Percentiles rank a stretch among this genome's conserved stretches.
Evolutionary conservation across 1,139 yeast species (phyloP).

Genomic region (Pichia sp.): DNA sequence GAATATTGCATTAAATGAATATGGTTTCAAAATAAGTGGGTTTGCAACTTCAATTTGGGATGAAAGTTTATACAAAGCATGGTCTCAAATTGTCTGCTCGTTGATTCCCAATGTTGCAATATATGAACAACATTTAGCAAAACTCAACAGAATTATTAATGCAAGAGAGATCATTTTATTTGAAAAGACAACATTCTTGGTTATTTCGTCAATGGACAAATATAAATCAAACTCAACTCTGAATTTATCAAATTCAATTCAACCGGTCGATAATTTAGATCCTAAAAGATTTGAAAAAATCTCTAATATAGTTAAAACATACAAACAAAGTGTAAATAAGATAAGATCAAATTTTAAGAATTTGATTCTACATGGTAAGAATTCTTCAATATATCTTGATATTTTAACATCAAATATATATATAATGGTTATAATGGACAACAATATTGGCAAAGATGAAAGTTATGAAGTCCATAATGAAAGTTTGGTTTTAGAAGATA

Average conservation of each 20-base stretch:
- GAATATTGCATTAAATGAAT: slow-evolving; percentile 62
- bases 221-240: neutral
- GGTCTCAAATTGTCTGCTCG: slow-evolving; percentile 95
- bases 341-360: slow-evolving; percentile 79
- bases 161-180: slow-evolving; percentile 89
- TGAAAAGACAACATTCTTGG: slow-evolving; percentile 90
- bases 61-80: slow-evolving; percentile 89
- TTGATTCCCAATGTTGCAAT: slow-evolving; percentile 84
- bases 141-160: slow-evolving; percentile 67
- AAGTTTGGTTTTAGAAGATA: slow-evolving; percentile 57
- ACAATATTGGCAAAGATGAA: slow-evolving; percentile 24
- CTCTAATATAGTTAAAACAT: slow-evolving; percentile 87
- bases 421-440: slow-evolving; percentile 58
- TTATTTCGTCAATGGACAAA: slow-evolving; percentile 69
- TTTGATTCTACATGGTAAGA: slow-evolving; percentile 66
- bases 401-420: slow-evolving; percentile 67
- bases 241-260: neutral
- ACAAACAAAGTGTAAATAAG: slow-evolving; percentile 87
- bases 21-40: slow-evolving; percentile 73
- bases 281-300: slow-evolving; percentile 94
- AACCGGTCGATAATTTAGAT: slow-evolving; percentile 39
- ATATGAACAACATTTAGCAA: slow-evolving; percentile 69
- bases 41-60: slow-evolving; percentile 98
- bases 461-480: slow-evolving; percentile 47
- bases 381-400: slow-evolving; percentile 64